Evolutionary conservation across 495 filamentous ascomycete species (phyloP).

Genomic region (Aspergillus steynii): DNA sequence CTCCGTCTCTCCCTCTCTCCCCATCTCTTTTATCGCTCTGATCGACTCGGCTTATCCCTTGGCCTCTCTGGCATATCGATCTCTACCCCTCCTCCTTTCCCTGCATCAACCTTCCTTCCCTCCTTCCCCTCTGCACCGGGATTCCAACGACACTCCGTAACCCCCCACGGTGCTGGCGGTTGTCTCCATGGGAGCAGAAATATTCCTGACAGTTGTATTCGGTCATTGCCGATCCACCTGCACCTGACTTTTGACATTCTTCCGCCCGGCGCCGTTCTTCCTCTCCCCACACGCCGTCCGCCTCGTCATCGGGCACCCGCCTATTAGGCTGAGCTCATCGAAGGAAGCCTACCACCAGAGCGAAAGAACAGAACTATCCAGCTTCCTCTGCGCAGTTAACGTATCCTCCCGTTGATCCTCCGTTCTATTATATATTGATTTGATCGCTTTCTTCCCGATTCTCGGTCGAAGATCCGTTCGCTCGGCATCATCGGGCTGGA

Average conservation of each 20-base stretch:
- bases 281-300: conserved; percentile 16
- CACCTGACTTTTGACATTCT: conserved; percentile 17
- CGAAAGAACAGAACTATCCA: no score
- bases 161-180: no score
- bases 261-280: conserved; percentile 19
- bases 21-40: neutral
- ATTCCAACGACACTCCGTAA: no score
- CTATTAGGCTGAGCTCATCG: conserved; percentile 24
- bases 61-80: no score
- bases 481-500: conserved; percentile 17
- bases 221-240: conserved; percentile 11
- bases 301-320: conserved; percentile 27
- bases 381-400: no score
- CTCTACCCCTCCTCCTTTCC: neutral
- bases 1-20: neutral
- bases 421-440: conserved; percentile 18
- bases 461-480: conserved; percentile 16
- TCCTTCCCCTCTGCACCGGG: neutral
- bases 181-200: neutral
- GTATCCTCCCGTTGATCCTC: neutral
- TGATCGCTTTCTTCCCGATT: conserved; percentile 17
- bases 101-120: neutral
- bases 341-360: conserved; percentile 10
- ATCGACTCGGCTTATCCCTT: neutral
- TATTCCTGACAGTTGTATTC: neutral